A percentile compares a stretch with the other conserved stretches of the same genome.
phyloP scores from a whole-genome alignment of 2,329 filamentous ascomycete genomes.

The Emmonsia crescens region DNA sequence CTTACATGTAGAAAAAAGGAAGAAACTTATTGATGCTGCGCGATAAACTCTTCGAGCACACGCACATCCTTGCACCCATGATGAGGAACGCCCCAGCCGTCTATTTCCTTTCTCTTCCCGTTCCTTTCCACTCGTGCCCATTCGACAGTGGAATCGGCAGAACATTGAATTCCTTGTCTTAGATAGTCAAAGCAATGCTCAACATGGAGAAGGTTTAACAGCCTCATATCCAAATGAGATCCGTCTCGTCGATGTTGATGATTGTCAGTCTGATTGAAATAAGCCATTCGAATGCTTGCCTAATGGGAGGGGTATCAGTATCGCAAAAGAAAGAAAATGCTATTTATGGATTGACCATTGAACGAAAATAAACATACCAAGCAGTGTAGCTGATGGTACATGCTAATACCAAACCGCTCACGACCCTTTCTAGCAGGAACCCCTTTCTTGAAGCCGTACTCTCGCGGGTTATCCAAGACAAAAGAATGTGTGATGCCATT shows the following conservation, averaged over 20 bases:
- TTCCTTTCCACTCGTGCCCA: background rate
- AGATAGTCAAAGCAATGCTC: constrained; percentile 7
- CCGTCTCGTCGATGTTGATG: background rate
- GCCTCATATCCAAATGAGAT: background rate
- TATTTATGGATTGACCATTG: background rate
- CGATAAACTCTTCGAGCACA: background rate
- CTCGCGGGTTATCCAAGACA: background rate
- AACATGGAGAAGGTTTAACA: background rate
- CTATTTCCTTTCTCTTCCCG: background rate
- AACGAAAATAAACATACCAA: background rate
- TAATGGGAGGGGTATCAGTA: background rate
- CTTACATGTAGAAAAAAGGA: background rate
- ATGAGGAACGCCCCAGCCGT: constrained; percentile 2
- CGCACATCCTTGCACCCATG: background rate
- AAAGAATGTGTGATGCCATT: background rate
- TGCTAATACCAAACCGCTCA: constrained; percentile 1
- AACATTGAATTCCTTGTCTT: constrained; percentile 12
- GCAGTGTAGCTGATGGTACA: constrained; percentile 1
- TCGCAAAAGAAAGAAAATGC: background rate
- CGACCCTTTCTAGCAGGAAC: background rate
- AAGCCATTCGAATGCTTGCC: background rate
- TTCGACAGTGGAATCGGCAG: constrained; percentile 13
- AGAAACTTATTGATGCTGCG: background rate
- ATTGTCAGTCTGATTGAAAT: background rate
- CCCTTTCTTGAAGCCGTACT: background rate